Percentiles rank a stretch among this genome's conserved stretches.
Conservation (phyloP, 1,139 yeast genomes). For the Pneumocystis sp. region DNA sequence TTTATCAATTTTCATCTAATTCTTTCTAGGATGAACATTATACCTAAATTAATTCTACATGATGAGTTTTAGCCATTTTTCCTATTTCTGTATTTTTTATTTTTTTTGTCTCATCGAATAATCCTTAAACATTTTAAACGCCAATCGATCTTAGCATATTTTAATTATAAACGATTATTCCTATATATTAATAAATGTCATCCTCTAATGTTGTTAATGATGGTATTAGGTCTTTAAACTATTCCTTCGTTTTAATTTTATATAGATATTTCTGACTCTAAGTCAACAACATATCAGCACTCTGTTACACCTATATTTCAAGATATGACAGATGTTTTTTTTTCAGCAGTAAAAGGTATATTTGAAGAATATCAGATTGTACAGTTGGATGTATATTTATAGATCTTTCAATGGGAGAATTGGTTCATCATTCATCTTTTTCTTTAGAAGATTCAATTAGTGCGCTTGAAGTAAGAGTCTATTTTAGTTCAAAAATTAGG, state of each 20-base stretch:
- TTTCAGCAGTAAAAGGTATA: not conserved
- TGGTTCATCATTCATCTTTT: slow-evolving; percentile 7
- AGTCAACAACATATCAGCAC: not conserved
- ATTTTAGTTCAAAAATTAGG: not conserved
- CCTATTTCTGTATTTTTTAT: not conserved
- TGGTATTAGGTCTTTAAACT: not conserved
- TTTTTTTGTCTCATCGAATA: not conserved
- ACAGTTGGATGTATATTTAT: not conserved
- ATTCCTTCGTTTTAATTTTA: not conserved
- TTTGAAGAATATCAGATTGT: not conserved
- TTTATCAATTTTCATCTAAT: not conserved
- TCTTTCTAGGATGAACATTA: slow-evolving; percentile 71
- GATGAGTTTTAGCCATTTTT: slow-evolving; percentile 42
- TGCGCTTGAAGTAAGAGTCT: slow-evolving; percentile 6
- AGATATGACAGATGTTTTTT: not conserved
- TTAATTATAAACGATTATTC: not conserved
- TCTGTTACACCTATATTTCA: not conserved
- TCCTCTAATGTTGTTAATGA: not conserved
- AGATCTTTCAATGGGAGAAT: slow-evolving; percentile 7
- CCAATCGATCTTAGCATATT: not conserved
- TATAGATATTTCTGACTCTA: not conserved
- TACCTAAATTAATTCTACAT: slow-evolving; percentile 80
- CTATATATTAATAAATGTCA: not conserved
- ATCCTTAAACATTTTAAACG: not conserved
- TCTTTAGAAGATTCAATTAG: slow-evolving; percentile 11